phyloP scores from a whole-genome alignment of 2,329 filamentous ascomycete species.

The Phaeomoniella chlamydospora region DNA sequence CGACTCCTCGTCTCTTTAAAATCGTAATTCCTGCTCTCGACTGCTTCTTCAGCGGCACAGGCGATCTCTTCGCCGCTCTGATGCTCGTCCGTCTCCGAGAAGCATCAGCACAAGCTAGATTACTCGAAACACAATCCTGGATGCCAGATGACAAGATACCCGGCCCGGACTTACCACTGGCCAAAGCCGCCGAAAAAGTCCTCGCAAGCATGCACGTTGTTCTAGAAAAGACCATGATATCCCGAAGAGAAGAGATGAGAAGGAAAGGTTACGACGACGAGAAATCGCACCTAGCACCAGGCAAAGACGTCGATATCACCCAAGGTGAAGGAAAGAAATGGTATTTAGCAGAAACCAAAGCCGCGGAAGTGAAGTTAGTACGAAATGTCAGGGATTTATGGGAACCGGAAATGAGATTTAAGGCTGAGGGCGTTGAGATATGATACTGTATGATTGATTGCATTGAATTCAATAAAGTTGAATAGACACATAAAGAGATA shows the following conservation, averaged over 20 bases:
- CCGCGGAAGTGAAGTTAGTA: slow-evolving; percentile 76
- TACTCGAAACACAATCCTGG: slow-evolving; percentile 53
- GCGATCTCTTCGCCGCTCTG: slow-evolving; percentile 95
- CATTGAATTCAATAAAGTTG: no score
- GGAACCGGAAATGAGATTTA: slow-evolving; percentile 50
- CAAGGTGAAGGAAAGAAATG: slow-evolving; percentile 37
- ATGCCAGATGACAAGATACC: slow-evolving; percentile 57
- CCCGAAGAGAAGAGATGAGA: slow-evolving; percentile 51
- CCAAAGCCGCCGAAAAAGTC: slow-evolving; percentile 71
- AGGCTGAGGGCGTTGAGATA: slow-evolving; percentile 30
- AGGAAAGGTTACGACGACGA: slow-evolving; percentile 4
- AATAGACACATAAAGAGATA: no score
- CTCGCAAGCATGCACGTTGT: slow-evolving; percentile 86
- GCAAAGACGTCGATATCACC: slow-evolving; percentile 25
- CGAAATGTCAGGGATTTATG: slow-evolving; percentile 57
- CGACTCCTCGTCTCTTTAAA: slow-evolving; percentile 69
- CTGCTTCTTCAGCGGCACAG: slow-evolving; percentile 90
- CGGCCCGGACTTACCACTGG: slow-evolving; percentile 62
- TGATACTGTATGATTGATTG: no score
- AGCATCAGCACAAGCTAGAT: slow-evolving; percentile 34
- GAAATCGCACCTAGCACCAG: slow-evolving; percentile 2
- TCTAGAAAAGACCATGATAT: slow-evolving; percentile 50
- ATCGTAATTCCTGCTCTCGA: slow-evolving; percentile 77
- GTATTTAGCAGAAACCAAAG: slow-evolving; percentile 61
- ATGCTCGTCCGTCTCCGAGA: slow-evolving; percentile 79